A percentile compares a stretch with the other conserved stretches of the same genome.
phyloP scores from a whole-genome alignment of 108 stramenopile genomes.

The Skeletonema menzelii region DNA sequence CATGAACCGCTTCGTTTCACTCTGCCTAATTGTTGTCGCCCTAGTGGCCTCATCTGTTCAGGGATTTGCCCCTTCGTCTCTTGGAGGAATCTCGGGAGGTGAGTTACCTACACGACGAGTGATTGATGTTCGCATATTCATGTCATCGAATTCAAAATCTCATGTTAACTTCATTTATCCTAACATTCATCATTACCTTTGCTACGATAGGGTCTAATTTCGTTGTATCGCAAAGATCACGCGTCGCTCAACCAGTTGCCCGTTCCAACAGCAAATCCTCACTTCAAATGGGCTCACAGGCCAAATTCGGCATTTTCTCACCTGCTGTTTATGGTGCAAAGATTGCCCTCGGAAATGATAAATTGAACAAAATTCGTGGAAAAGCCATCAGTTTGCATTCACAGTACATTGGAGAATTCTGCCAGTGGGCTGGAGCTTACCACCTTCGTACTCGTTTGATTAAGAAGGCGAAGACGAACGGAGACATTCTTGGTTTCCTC shows the following conservation, averaged over 20 bases:
- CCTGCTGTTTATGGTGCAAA: slow-evolving; percentile 96
- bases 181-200: background rate
- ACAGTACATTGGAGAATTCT: slow-evolving; percentile 93
- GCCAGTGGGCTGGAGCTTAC: slow-evolving; percentile 90
- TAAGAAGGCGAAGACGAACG: slow-evolving; percentile 91
- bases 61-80: slow-evolving; percentile 46
- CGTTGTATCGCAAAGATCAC: slow-evolving; percentile 69
- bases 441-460: slow-evolving; percentile 81
- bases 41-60: slow-evolving; percentile 35
- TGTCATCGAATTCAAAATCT: background rate
- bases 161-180: background rate
- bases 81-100: slow-evolving; percentile 43
- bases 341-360: slow-evolving; percentile 81
- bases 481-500: slow-evolving; percentile 94
- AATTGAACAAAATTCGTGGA: slow-evolving; percentile 84
- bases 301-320: slow-evolving; percentile 97
- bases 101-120: background rate
- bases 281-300: slow-evolving; percentile 77
- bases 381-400: slow-evolving; percentile 93
- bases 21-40: slow-evolving; percentile 38
- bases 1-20: slow-evolving; percentile 47
- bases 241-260: slow-evolving; percentile 32
- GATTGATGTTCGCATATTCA: slow-evolving; percentile 1
- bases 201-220: slow-evolving; percentile 65
- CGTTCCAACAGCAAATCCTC: slow-evolving; percentile 34